A percentile compares a stretch with the other conserved stretches of the same genome.
phyloP scores from a whole-genome alignment of 768 basidiomycete genomes.

The Hericium alpestre region DNA sequence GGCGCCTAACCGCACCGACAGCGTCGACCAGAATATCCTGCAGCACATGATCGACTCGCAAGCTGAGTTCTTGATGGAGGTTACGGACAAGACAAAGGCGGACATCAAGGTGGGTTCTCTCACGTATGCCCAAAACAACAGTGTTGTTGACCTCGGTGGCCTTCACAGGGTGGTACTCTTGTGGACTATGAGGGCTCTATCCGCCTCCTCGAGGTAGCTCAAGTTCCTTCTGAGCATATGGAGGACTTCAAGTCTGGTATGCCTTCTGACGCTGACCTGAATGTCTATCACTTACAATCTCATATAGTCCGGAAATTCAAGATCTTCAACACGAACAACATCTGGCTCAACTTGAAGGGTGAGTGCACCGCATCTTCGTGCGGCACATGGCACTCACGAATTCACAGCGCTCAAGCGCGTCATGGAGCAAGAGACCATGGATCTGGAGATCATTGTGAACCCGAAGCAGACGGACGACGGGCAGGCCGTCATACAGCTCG shows the following conservation, averaged over 20 bases:
- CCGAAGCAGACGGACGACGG: slow-evolving; percentile 61
- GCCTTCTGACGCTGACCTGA: background rate
- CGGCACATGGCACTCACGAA: slow-evolving; percentile 6
- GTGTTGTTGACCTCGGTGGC: background rate
- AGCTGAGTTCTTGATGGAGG: slow-evolving; percentile 65
- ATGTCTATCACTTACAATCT: background rate
- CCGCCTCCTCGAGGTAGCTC: slow-evolving; percentile 66
- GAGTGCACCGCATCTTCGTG: background rate
- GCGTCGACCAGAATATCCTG: slow-evolving; percentile 59
- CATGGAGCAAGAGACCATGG: slow-evolving; percentile 57
- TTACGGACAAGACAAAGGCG: slow-evolving; percentile 77
- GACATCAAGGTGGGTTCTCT: slow-evolving; percentile 42
- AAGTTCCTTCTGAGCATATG: slow-evolving; percentile 61
- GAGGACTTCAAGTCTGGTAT: slow-evolving; percentile 59
- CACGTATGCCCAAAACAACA: background rate
- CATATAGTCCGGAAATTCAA: slow-evolving; percentile 58
- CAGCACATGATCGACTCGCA: slow-evolving; percentile 55
- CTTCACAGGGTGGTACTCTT: slow-evolving; percentile 43
- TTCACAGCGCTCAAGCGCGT: slow-evolving; percentile 53
- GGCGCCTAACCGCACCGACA: slow-evolving; percentile 13
- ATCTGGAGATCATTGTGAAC: slow-evolving; percentile 76
- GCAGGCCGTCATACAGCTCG: slow-evolving; percentile 63
- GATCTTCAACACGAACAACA: slow-evolving; percentile 68
- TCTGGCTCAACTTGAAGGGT: slow-evolving; percentile 39
- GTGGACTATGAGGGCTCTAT: slow-evolving; percentile 60